Percentiles rank a stretch among this genome's conserved stretches.
phyloP scores from a whole-genome alignment of 2,329 filamentous ascomycete genomes.

The Talaromyces albobiverticillius region DNA sequence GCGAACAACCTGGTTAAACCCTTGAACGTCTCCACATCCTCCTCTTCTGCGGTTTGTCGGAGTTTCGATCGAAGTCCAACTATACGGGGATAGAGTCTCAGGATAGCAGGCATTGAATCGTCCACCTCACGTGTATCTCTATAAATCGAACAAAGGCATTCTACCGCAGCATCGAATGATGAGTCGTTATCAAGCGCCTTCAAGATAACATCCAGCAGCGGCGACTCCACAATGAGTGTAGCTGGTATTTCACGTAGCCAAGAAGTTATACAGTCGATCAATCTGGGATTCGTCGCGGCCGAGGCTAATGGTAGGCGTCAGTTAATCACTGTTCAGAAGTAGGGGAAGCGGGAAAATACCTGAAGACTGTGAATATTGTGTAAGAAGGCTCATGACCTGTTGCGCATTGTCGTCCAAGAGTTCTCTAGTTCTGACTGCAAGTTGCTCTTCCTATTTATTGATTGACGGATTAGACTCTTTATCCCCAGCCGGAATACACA shows the following conservation, averaged over 20 bases:
- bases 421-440: constrained; percentile 79
- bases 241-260: constrained; percentile 94
- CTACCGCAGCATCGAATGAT: constrained; percentile 83
- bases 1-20: constrained; percentile 86
- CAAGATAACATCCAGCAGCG: constrained; percentile 77
- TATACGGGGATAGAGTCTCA: constrained; percentile 76
- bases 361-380: constrained; percentile 88
- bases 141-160: constrained; percentile 89
- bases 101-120: constrained; percentile 78
- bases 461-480: constrained; percentile 50
- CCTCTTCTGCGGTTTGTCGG: constrained; percentile 68
- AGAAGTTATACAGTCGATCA: constrained; percentile 93
- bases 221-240: constrained; percentile 76
- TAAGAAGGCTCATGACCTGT: constrained; percentile 81
- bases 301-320: constrained; percentile 50
- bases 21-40: constrained; percentile 83
- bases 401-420: constrained; percentile 86
- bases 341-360: constrained; percentile 50
- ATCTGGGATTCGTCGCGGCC: constrained; percentile 79
- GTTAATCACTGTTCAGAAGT: constrained; percentile 16
- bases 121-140: constrained; percentile 91
- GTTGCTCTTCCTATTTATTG: constrained; percentile 82
- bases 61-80: constrained; percentile 76
- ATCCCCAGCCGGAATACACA: constrained; percentile 20
- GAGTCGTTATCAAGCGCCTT: constrained; percentile 70